Conservation (phyloP, 257 asterid species). For the Solanum dulcamara region DNA sequence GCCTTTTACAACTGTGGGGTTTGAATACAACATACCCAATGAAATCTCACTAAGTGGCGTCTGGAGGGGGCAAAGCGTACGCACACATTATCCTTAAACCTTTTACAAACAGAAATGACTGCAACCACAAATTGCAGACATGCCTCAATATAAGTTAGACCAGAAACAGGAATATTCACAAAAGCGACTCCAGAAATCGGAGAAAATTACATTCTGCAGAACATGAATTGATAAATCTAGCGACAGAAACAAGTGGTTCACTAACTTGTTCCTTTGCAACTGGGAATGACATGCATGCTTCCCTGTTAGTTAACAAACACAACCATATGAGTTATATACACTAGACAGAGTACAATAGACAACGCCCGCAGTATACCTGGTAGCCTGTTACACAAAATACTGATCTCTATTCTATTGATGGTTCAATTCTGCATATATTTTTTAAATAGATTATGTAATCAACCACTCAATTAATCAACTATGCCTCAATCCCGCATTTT, state of each 20-base stretch:
- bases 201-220: conserved; percentile 46
- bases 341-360: background rate
- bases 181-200: background rate
- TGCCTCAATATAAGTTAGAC: conserved; percentile 9
- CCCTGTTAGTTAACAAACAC: conserved; percentile 35
- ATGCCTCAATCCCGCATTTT: background rate
- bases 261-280: conserved; percentile 45
- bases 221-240: conserved; percentile 63
- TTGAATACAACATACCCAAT: no score
- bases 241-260: conserved; percentile 38
- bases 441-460: background rate
- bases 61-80: no score
- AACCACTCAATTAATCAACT: background rate
- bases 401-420: background rate
- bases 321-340: background rate
- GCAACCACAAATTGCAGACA: conserved; percentile 18
- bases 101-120: conserved; percentile 77
- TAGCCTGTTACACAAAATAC: background rate
- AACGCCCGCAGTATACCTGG: background rate
- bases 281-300: conserved; percentile 48
- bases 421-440: background rate
- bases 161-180: background rate
- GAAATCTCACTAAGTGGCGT: no score
- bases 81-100: conserved; percentile 79
- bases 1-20: background rate